Evolutionary conservation across 805 yeast species (phyloP).

Genomic region (Wickerhamiella slavikovae): DNA sequence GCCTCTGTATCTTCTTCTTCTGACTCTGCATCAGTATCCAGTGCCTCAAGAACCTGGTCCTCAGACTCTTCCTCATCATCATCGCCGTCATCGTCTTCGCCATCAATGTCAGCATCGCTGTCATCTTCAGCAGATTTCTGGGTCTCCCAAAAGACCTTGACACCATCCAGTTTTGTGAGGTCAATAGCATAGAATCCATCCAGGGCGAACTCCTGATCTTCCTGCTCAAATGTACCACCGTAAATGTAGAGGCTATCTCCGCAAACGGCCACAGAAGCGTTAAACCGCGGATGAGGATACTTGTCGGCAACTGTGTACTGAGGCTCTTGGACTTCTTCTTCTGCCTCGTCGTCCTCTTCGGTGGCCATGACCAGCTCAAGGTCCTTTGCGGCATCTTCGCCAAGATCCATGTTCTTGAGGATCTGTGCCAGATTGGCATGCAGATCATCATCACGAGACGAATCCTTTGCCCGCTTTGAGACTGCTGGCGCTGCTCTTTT

Average conservation of each 20-base stretch:
- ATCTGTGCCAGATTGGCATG: constrained; percentile 51
- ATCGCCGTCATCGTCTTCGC: constrained; percentile 40
- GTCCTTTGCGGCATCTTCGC: constrained; percentile 10
- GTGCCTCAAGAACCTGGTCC: constrained; percentile 24
- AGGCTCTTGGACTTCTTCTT: constrained; percentile 19
- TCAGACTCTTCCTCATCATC: constrained; percentile 52
- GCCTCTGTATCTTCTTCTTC: constrained; percentile 39
- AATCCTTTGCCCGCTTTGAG: constrained; percentile 18
- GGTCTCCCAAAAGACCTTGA: constrained; percentile 80
- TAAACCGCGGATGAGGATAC: constrained; percentile 78
- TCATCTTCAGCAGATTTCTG: too few relatives aligned
- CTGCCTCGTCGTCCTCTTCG: constrained; percentile 16
- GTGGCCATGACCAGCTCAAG: constrained; percentile 24
- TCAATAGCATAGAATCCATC: constrained; percentile 79
- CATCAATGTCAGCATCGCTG: constrained; percentile 13
- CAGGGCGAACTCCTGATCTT: constrained; percentile 65
- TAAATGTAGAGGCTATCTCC: constrained; percentile 68
- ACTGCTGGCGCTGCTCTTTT: constrained; percentile 18
- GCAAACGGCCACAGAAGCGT: constrained; percentile 64
- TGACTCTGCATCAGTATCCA: constrained; percentile 49
- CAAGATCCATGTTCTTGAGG: constrained; percentile 15
- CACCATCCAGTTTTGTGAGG: constrained; percentile 70
- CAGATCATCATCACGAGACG: constrained; percentile 38
- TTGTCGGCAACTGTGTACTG: constrained; percentile 37
- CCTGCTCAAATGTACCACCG: constrained; percentile 81